Evolutionary conservation across 176 grass and related monocot species (phyloP), one percentile per base, ranked within the genome.

Genomic region (Pharus latifolius): DNA sequence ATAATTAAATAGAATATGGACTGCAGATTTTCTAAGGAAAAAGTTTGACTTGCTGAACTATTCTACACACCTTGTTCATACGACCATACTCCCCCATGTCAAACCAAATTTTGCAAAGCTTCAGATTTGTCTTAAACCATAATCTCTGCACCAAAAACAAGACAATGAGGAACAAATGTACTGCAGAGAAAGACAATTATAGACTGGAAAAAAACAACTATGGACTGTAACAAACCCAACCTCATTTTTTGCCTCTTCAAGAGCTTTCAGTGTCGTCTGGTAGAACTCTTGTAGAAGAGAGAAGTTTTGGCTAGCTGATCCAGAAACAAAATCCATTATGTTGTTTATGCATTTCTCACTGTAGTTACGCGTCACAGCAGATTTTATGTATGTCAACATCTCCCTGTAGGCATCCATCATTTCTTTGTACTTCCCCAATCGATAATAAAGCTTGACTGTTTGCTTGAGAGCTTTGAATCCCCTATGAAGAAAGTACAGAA

Each of bases 341-440:
- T 94, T 99, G 73, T 99, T 99, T 83, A 99, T 99, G 75, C 95
- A 94, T 81, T 99, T 99, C 82, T 99, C 95, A 10, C 95, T 99
- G 79, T 99, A 99, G 63, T 99, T 99, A 63, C 95, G 78, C 50
- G 95, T 99, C 28, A 99, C 95, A 31, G 95, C 90, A 66, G 95
- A 94, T 75, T 94, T 99, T 60, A 99, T 94, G 66, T 99, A 99
- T 68, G 90, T 94, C 29, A 91, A 76, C 95, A 99, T 99, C 76
- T 94, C 90, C 66, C 95, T 87, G 68, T 99, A 99, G 17, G 95
- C 71, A 72, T 90, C 84, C 95, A 99, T 94, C 95, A 94, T 99
- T 74, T 99, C 95, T 82, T 74, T 84, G 60, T 99, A 99, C 69
- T 82, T 90, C 52, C 87, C 95, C 52, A 99, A 76, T 67, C 77